phyloP scores from a whole-genome alignment of 345 rosid genomes.

The Sonneratia caseolaris region DNA sequence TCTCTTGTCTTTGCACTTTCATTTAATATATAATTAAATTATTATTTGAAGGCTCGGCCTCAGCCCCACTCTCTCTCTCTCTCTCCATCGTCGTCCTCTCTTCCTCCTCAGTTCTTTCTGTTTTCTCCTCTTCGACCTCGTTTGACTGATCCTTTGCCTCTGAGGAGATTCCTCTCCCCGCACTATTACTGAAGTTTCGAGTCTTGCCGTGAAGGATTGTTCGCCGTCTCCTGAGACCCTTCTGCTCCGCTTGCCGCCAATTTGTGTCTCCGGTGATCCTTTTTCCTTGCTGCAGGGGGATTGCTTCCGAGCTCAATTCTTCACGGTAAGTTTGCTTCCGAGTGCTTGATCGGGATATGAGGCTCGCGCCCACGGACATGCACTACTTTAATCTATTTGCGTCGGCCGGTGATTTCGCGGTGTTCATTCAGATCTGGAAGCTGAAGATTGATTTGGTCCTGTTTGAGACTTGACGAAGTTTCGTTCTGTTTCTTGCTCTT shows the following conservation, averaged over 20 bases:
- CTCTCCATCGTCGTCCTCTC: too few species aligned
- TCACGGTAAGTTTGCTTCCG: background rate
- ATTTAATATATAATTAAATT: background rate
- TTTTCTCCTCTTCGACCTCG: background rate
- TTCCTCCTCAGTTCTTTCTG: background rate
- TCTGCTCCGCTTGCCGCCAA: background rate
- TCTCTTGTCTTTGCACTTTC: background rate
- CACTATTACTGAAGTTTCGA: background rate
- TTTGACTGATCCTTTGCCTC: conserved; percentile 1
- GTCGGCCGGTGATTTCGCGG: background rate
- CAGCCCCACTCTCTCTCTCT: background rate
- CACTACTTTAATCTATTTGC: background rate
- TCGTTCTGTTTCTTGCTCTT: background rate
- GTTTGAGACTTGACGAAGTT: background rate
- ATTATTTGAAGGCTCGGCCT: background rate
- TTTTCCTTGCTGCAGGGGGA: background rate
- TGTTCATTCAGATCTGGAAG: background rate
- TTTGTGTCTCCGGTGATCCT: background rate
- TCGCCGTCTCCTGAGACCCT: background rate
- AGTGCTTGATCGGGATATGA: background rate
- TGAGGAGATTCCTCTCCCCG: background rate
- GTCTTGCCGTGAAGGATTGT: background rate
- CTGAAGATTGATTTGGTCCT: background rate
- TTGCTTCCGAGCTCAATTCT: background rate
- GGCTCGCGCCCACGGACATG: background rate